Evolutionary conservation across 129 eudicot species (phyloP).

Genomic region (Sambucus nigra): DNA sequence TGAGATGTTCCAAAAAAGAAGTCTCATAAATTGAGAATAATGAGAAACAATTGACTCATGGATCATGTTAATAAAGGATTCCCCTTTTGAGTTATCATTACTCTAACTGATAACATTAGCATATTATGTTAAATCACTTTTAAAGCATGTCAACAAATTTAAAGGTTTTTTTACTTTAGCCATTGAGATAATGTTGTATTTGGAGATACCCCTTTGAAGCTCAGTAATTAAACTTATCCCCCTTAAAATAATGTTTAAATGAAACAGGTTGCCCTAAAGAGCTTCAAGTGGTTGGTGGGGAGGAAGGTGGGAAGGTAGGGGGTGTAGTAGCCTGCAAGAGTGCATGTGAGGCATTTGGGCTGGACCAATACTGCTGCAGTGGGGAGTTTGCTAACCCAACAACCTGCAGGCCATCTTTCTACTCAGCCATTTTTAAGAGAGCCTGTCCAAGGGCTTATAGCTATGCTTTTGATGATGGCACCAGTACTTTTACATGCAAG

Average conservation of each 20-base stretch:
- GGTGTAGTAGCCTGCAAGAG: conserved; percentile 77
- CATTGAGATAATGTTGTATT: no score
- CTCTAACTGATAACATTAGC: no score
- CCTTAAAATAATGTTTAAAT: no score
- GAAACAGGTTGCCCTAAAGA: conserved; percentile 87
- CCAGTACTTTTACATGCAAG: conserved; percentile 92
- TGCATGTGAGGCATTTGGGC: conserved; percentile 84
- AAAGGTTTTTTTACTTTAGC: no score
- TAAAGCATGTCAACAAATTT: no score
- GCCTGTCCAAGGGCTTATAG: conserved; percentile 95
- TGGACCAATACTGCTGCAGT: conserved; percentile 84
- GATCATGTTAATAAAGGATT: no score
- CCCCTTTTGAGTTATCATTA: no score
- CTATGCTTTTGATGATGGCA: conserved; percentile 89
- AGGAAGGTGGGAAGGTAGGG: conserved; percentile 30
- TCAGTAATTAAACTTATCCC: no score
- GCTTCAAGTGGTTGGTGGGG: conserved; percentile 68
- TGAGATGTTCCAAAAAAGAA: no score
- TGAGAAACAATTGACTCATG: no score
- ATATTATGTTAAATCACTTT: background rate
- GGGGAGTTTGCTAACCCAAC: conserved; percentile 87
- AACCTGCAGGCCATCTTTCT: conserved; percentile 64
- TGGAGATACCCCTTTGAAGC: no score
- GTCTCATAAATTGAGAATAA: no score
- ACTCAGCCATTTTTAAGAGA: conserved; percentile 70